A percentile compares a stretch with the other conserved stretches of the same genome.
These are phyloP conservation scores for Vitis hybrid DNA, from an alignment of 177 flowering plant species.

Conservation along the genomic window DNA sequence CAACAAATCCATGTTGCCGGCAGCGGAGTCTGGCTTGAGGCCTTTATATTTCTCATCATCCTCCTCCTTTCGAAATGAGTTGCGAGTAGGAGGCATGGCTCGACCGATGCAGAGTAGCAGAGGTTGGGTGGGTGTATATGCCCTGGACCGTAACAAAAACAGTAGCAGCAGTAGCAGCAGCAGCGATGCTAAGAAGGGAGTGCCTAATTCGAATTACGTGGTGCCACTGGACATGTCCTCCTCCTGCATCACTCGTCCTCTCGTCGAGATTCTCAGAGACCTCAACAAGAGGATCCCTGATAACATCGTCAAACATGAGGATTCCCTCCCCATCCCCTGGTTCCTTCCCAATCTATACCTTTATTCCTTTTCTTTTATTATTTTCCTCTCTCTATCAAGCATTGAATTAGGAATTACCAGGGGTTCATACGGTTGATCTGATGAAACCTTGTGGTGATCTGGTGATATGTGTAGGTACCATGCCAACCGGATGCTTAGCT, in stretches of 20 bases:
- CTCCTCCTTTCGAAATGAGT: background rate
- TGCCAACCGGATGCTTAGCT: conserved; percentile 96
- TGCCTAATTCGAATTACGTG: conserved; percentile 78
- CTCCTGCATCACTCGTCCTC: conserved; percentile 79
- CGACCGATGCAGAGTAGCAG: background rate
- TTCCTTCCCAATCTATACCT: conserved; percentile 35
- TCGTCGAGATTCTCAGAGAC: conserved; percentile 86
- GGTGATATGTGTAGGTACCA: conserved; percentile 58
- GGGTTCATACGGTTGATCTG: background rate
- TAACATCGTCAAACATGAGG: conserved; percentile 48
- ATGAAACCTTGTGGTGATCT: background rate
- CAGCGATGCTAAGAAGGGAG: conserved; percentile 21
- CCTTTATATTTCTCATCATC: no score
- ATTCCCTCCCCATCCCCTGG: conserved; percentile 40
- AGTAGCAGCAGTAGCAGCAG: conserved; percentile 3
- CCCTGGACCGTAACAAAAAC: background rate
- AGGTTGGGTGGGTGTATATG: background rate
- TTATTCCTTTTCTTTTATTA: background rate
- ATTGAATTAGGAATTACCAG: no score
- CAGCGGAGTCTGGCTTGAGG: background rate
- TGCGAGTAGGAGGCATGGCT: background rate
- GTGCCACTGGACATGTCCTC: conserved; percentile 79
- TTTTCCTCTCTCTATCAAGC: background rate
- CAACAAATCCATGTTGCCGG: background rate
- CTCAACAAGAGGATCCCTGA: conserved; percentile 92